Conservation (phyloP, 108 stramenopile genomes). For the Cyclotella sp. region DNA sequence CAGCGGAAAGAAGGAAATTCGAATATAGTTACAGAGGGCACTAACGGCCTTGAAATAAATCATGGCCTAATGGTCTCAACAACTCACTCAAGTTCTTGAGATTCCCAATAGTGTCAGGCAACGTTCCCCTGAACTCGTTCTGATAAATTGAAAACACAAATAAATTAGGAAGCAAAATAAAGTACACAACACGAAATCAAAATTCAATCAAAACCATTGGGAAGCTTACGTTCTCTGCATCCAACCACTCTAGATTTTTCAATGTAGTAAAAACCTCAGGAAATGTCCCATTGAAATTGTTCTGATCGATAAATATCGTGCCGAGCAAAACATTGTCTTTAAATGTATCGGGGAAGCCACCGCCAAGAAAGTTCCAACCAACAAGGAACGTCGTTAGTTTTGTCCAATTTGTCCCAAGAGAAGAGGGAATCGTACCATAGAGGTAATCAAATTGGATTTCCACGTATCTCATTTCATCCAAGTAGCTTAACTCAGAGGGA, state of each 20-base stretch:
- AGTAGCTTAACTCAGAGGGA: conserved; percentile 36
- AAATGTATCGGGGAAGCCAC: conserved; percentile 33
- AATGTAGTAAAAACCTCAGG: conserved; percentile 42
- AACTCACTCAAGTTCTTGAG: conserved; percentile 43
- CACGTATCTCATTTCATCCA: conserved; percentile 40
- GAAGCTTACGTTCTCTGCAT: conserved; percentile 17
- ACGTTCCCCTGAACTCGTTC: conserved; percentile 32
- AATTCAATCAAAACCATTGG: no score
- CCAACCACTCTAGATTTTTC: conserved; percentile 51
- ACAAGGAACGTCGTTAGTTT: conserved; percentile 36
- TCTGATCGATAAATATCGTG: conserved; percentile 39
- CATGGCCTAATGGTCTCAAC: not conserved
- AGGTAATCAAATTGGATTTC: conserved; percentile 38
- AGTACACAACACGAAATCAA: no score
- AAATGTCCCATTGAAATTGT: conserved; percentile 44
- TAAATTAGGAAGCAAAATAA: no score
- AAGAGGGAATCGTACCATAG: conserved; percentile 26
- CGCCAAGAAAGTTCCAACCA: conserved; percentile 23
- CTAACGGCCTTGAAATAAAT: no score
- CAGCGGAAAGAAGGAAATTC: not conserved
- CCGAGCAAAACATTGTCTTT: conserved; percentile 38
- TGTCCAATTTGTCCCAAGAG: conserved; percentile 34
- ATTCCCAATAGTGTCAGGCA: conserved; percentile 30
- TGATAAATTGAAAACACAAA: no score
- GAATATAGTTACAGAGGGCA: not conserved